phyloP scores from a whole-genome alignment of 352 stramenopile species.

The Phytophthora rubi region DNA sequence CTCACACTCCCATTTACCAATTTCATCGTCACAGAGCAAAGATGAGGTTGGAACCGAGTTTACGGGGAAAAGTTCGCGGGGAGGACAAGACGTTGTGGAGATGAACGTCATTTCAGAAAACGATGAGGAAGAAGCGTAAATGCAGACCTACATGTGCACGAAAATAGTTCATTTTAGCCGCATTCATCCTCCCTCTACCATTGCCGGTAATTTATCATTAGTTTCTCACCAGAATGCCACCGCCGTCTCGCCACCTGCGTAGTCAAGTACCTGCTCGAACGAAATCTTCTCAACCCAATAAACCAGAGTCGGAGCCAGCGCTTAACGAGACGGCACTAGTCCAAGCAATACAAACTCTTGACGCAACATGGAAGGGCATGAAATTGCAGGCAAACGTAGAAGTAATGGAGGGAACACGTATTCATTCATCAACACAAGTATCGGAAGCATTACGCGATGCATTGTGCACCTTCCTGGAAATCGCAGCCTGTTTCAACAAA shows the following conservation, averaged over 20 bases:
- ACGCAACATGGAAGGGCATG: conserved; percentile 31
- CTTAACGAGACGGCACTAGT: conserved; percentile 44
- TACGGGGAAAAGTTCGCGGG: conserved; percentile 51
- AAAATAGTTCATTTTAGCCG: conserved; percentile 29
- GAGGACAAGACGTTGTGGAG: conserved; percentile 58
- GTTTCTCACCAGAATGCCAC: conserved; percentile 10
- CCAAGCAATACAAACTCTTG: conserved; percentile 51
- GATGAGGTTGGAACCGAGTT: conserved; percentile 67
- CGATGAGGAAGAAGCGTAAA: conserved; percentile 68
- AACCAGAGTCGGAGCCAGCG: background rate
- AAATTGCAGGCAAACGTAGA: background rate
- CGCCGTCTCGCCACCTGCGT: conserved; percentile 6
- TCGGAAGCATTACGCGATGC: conserved; percentile 28
- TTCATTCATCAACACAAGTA: background rate
- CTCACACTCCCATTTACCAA: conserved; percentile 78
- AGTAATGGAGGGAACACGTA: background rate
- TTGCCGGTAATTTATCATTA: background rate
- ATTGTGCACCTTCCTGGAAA: conserved; percentile 40
- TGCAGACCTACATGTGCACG: conserved; percentile 7
- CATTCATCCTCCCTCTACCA: background rate
- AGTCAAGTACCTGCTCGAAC: background rate
- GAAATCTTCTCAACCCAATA: background rate
- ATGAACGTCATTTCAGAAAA: conserved; percentile 88
- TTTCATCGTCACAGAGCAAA: conserved; percentile 47
- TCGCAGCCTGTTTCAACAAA: conserved; percentile 34